Conservation (phyloP, 495 filamentous ascomycete genomes). For the Hyaloscypha finlandica region DNA sequence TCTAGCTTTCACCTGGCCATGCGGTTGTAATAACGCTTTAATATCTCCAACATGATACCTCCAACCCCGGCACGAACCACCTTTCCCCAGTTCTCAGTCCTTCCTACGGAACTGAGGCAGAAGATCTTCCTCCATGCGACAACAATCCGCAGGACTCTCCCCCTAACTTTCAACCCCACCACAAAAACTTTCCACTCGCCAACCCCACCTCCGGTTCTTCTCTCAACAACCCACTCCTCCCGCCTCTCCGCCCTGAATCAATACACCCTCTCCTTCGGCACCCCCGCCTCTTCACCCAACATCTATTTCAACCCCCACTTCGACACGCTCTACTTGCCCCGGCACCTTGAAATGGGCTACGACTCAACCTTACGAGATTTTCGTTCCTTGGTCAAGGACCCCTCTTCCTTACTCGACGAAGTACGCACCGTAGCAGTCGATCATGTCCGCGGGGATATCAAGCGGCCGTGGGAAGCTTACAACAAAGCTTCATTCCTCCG, state of each 20-base stretch:
- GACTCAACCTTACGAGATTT: constrained; percentile 47
- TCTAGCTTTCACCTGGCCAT: neutral
- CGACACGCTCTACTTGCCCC: constrained; percentile 52
- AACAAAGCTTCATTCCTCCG: constrained; percentile 50
- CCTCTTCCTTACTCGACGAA: constrained; percentile 10
- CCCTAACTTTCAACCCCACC: constrained; percentile 40
- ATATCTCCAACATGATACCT: neutral
- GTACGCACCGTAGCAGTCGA: constrained; percentile 44
- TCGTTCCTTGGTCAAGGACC: constrained; percentile 15
- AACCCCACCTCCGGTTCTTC: constrained; percentile 42
- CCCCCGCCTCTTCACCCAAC: constrained; percentile 29
- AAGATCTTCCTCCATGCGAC: constrained; percentile 48
- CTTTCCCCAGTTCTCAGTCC: constrained; percentile 44
- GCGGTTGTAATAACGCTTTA: neutral
- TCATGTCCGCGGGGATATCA: constrained; percentile 46
- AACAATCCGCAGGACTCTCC: constrained; percentile 44
- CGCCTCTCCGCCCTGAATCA: constrained; percentile 44
- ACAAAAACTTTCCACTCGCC: constrained; percentile 35
- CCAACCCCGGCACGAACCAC: constrained; percentile 8
- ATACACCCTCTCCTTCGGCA: constrained; percentile 45
- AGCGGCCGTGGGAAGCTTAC: constrained; percentile 54
- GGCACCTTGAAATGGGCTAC: constrained; percentile 48
- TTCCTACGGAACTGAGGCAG: constrained; percentile 50
- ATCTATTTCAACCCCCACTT: constrained; percentile 47
- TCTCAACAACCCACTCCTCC: constrained; percentile 46